Evolutionary conservation across 139 green algal genomes (phyloP).

Genomic region (Chlamydomonas sp.): DNA sequence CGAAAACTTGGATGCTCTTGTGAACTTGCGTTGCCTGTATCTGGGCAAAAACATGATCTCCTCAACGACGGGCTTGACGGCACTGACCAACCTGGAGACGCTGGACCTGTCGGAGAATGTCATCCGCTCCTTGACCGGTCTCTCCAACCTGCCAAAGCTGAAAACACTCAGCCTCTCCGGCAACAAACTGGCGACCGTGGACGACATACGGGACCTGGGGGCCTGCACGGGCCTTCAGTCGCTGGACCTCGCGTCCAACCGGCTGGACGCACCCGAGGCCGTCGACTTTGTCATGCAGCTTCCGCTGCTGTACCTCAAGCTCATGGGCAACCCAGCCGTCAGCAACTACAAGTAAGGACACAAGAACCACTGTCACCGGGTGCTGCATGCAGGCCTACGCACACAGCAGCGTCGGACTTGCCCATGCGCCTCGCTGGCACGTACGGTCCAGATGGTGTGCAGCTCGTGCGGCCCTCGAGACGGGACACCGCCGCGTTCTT

Average conservation of each 20-base stretch:
- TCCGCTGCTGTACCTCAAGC: slow-evolving; percentile 63
- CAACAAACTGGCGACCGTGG: slow-evolving; percentile 61
- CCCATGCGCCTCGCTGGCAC: background rate
- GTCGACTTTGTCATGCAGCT: slow-evolving; percentile 55
- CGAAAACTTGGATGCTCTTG: slow-evolving; percentile 61
- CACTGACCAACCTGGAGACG: slow-evolving; percentile 59
- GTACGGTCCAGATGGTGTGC: background rate
- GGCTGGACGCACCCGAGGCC: slow-evolving; percentile 49
- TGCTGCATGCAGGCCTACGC: background rate
- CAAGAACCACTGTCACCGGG: background rate
- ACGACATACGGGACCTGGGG: slow-evolving; percentile 54
- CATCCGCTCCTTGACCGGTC: slow-evolving; percentile 52
- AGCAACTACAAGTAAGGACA: slow-evolving; percentile 46
- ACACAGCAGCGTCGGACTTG: background rate
- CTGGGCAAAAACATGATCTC: slow-evolving; percentile 74
- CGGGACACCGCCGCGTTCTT: background rate
- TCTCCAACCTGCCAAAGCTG: slow-evolving; percentile 58
- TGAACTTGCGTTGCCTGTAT: slow-evolving; percentile 74
- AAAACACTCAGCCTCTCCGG: slow-evolving; percentile 59
- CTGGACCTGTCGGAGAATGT: slow-evolving; percentile 78
- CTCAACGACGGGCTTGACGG: slow-evolving; percentile 49
- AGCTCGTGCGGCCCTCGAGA: too few species aligned
- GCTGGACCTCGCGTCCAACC: slow-evolving; percentile 68
- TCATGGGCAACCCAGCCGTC: slow-evolving; percentile 74
- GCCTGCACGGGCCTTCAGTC: slow-evolving; percentile 54